Evolutionary conservation across 345 rosid genomes (phyloP).

Genomic region (Salix brachista): DNA sequence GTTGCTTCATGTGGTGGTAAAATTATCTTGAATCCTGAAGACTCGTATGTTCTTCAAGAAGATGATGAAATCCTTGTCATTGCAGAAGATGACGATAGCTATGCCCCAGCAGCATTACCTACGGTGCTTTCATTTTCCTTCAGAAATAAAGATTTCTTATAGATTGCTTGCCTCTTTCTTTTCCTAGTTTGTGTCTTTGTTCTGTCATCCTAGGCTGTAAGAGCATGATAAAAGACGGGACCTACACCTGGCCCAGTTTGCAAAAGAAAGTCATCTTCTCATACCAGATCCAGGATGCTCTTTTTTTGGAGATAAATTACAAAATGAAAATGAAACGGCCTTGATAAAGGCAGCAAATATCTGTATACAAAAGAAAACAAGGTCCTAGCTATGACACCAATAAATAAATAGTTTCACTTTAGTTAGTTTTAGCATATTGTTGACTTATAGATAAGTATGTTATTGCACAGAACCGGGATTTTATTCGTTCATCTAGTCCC

Average conservation of each 20-base stretch:
- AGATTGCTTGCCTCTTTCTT: conserved; percentile 4
- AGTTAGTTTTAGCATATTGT: not conserved
- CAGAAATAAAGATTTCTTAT: conserved; percentile 12
- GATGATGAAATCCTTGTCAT: conserved; percentile 77
- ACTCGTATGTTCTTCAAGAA: conserved; percentile 56
- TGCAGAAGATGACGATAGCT: conserved; percentile 76
- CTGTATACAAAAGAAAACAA: not conserved
- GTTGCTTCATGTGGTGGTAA: conserved; percentile 64
- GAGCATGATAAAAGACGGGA: not conserved
- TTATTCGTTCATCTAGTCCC: too few relatives aligned
- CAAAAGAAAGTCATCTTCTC: not conserved
- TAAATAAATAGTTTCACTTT: not conserved
- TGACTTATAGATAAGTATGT: not conserved
- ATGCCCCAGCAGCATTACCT: conserved; percentile 57
- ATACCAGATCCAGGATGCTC: not conserved
- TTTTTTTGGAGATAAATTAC: not conserved
- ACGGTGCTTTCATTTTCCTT: conserved; percentile 54
- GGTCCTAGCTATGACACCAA: not conserved
- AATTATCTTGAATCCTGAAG: conserved; percentile 69
- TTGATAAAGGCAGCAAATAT: not conserved
- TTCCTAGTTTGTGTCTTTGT: not conserved
- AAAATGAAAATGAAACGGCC: not conserved
- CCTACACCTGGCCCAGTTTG: conserved; percentile 1
- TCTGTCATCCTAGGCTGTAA: not conserved
- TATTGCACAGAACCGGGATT: not conserved